Evolutionary conservation across 2,329 filamentous ascomycete species (phyloP).

Genomic region (Purpureocillium lavendulum): DNA sequence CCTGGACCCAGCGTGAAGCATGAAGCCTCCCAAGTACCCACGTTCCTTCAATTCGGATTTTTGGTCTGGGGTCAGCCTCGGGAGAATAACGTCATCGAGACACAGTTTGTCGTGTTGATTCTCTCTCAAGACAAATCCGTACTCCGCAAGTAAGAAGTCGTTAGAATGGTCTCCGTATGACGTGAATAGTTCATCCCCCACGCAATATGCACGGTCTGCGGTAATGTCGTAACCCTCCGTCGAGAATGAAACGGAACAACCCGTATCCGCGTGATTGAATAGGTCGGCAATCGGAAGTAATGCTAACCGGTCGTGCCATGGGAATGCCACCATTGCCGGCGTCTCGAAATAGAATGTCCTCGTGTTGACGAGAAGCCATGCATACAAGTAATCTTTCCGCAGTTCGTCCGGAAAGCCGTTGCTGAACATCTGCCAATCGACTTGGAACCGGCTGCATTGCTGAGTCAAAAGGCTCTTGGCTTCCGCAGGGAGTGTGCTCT

Average conservation of each 20-base stretch:
- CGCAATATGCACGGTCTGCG: constrained; percentile 39
- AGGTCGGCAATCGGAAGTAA: constrained; percentile 61
- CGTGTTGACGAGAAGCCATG: constrained; percentile 48
- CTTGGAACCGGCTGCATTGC: constrained; percentile 36
- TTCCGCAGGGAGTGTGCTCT: constrained; percentile 30
- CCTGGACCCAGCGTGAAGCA: constrained; percentile 35
- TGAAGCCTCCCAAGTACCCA: constrained; percentile 42
- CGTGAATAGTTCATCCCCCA: constrained; percentile 58
- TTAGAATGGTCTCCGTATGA: constrained; percentile 65
- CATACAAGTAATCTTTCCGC: constrained; percentile 31
- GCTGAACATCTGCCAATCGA: constrained; percentile 26
- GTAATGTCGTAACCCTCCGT: constrained; percentile 44
- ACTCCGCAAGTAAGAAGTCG: constrained; percentile 66
- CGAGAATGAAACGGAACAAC: constrained; percentile 45
- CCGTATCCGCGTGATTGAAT: constrained; percentile 45
- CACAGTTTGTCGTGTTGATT: constrained; percentile 42
- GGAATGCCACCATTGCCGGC: constrained; percentile 25
- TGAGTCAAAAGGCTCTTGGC: constrained; percentile 35
- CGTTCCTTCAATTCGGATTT: constrained; percentile 31
- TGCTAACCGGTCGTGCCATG: constrained; percentile 48
- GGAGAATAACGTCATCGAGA: constrained; percentile 39
- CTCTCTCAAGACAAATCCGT: constrained; percentile 40
- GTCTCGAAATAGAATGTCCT: constrained; percentile 45
- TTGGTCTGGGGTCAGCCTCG: constrained; percentile 25
- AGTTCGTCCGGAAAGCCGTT: constrained; percentile 13